Conservation (phyloP, 305 asterid genomes). For the Rubia tinctorum region DNA sequence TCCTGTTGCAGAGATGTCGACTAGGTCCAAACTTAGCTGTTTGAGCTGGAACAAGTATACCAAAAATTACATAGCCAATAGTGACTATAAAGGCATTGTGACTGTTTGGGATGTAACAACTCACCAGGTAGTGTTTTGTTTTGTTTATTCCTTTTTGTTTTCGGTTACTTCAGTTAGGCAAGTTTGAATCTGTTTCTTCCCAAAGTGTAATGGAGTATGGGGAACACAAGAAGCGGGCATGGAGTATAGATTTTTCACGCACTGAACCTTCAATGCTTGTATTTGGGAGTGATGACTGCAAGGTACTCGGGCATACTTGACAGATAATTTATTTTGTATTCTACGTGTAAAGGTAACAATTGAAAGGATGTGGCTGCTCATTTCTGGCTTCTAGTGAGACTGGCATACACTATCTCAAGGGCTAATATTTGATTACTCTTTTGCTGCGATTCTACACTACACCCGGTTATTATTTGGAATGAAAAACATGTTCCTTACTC, state of each 20-base stretch:
- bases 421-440: neutral
- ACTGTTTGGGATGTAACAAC: slow-evolving; percentile 97
- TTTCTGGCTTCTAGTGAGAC: neutral
- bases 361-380: neutral
- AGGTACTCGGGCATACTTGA: slow-evolving; percentile 31
- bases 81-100: slow-evolving; percentile 93
- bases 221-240: slow-evolving; percentile 82
- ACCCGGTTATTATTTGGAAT: neutral
- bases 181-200: slow-evolving; percentile 5
- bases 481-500: neutral
- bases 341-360: neutral
- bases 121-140: slow-evolving; percentile 58
- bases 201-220: slow-evolving; percentile 82
- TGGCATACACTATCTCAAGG: neutral
- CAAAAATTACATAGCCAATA: slow-evolving; percentile 77
- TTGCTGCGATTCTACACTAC: neutral
- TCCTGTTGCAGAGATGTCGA: slow-evolving; percentile 82
- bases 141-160: slow-evolving; percentile 36
- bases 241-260: slow-evolving; percentile 67
- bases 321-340: neutral
- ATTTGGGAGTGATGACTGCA: slow-evolving; percentile 86
- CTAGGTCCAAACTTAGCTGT: slow-evolving; percentile 87
- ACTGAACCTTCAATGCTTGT: slow-evolving; percentile 81
- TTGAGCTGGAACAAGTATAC: slow-evolving; percentile 89
- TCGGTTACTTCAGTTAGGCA: neutral